Base-by-base conservation (phyloP, 176 grass and related monocot species). In the Phragmites australis region DNA sequence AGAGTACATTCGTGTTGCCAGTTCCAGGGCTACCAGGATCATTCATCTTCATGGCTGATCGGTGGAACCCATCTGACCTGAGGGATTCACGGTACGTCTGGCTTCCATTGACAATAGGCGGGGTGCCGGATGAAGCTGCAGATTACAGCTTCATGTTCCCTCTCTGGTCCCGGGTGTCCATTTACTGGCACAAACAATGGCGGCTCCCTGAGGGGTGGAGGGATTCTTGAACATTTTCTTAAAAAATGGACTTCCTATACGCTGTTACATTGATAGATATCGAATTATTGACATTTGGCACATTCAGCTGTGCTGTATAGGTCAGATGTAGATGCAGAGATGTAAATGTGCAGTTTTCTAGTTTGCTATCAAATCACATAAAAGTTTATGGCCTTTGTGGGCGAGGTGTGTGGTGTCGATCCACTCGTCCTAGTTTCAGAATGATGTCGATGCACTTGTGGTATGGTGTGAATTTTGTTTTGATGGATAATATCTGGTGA, bases 121-220 rank as follows among this genome's bases (percentile, higher is more conserved):
- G 97, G 13, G 65, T 96, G 56, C 75, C 92, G 15, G 93, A 99
- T 62, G 97, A 96, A 62, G 84, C 93, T 46, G 81, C 93, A n/a
- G 97, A 99, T 73, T 99, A 95, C 72, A 93, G 87, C 86, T 99
- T 99, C 82, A 91, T 91, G 84, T 99, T 99, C 84, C 92, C 97
- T 7, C 86, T 91, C 29, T 99, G 97, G 97, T 83, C 97, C 32
- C 88, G 93, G 68, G 93, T 93, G 55, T 96, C 97, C 7, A 96
- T 99, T 82, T 99, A 90, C 70, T 99, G 93, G 93, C 97, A 99
- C 78, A 87, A 68, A 55, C 82, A 65, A 63, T 99, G 97, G 97
- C 68, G 88, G 25, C 87, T 99, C 44, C 97, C 90, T 0, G 90
- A 91, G 52, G 78, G 84, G 72, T 93, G 93, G 93, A 90, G 76